phyloP scores from a whole-genome alignment of 768 basidiomycete genomes.

The Tricholoma hemisulphureum region DNA sequence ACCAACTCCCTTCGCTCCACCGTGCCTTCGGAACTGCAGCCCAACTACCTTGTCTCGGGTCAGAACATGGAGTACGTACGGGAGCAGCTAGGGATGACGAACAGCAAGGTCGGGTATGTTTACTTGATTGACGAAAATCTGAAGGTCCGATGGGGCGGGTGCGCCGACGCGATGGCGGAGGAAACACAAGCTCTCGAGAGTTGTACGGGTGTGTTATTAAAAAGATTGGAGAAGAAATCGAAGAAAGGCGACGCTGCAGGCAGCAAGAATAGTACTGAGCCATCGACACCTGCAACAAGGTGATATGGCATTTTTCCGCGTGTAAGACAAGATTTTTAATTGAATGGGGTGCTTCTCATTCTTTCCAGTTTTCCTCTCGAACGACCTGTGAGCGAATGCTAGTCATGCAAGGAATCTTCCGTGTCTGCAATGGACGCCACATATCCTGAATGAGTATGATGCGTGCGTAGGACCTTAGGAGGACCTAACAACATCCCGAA shows the following conservation, averaged over 20 bases:
- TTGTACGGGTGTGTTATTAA: conserved; percentile 68
- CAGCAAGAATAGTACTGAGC: background rate
- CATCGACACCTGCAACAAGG: background rate
- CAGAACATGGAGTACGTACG: conserved; percentile 86
- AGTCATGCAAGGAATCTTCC: no score
- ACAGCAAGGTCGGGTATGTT: conserved; percentile 89
- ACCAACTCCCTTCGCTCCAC: conserved; percentile 65
- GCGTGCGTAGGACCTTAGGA: no score
- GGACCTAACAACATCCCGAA: no score
- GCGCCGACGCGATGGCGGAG: conserved; percentile 76
- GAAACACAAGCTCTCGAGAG: conserved; percentile 69
- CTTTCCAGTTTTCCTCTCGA: no score
- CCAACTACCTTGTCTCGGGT: conserved; percentile 74
- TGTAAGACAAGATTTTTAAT: background rate
- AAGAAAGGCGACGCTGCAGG: background rate
- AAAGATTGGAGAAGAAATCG: conserved; percentile 44
- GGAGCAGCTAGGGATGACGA: conserved; percentile 82
- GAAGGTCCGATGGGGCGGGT: conserved; percentile 90
- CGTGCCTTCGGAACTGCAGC: conserved; percentile 62
- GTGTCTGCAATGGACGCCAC: no score
- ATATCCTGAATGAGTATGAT: no score
- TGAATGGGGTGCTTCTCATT: no score
- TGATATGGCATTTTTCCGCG: background rate
- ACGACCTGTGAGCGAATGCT: no score
- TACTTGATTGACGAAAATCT: conserved; percentile 84